Evolutionary conservation across 805 yeast genomes (phyloP).

Genomic region (Wickerhamomyces rabaulensis): DNA sequence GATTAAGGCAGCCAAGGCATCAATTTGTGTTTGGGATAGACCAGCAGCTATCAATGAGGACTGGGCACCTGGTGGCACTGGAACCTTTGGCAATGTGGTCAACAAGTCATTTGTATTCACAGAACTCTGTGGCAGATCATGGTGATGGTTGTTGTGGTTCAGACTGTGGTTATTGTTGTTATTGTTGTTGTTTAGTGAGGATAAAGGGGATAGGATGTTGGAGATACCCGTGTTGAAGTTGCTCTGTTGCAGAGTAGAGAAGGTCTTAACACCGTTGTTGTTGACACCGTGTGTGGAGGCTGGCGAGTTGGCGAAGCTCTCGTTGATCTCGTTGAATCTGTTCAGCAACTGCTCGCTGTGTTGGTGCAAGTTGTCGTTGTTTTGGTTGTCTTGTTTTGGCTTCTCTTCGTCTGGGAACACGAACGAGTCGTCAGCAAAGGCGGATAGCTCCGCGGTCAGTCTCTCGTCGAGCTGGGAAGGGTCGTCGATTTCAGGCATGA

Average conservation of each 20-base stretch:
- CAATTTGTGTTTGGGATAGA: conserved; percentile 62
- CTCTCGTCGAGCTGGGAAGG: conserved; percentile 43
- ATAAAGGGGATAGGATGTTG: conserved; percentile 9
- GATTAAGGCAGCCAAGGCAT: conserved; percentile 64
- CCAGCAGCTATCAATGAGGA: conserved; percentile 61
- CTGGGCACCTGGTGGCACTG: conserved; percentile 72
- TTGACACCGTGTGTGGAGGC: background rate
- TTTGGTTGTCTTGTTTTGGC: conserved; percentile 28
- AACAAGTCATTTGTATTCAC: conserved; percentile 31
- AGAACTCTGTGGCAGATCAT: background rate
- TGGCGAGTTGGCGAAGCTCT: background rate
- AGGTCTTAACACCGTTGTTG: conserved; percentile 5
- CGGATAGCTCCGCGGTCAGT: conserved; percentile 62
- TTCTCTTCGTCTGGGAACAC: conserved; percentile 81
- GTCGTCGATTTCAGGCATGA: conserved; percentile 49
- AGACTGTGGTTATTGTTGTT: conserved; percentile 1
- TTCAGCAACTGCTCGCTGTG: conserved; percentile 10
- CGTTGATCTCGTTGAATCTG: conserved; percentile 10
- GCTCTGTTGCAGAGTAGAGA: conserved; percentile 9
- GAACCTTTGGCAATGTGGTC: conserved; percentile 49
- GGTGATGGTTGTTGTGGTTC: background rate
- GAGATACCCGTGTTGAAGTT: conserved; percentile 8
- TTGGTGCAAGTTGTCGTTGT: conserved; percentile 8
- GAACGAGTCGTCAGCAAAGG: conserved; percentile 78
- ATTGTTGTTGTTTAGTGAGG: conserved; percentile 4